Evolutionary conservation across 2,329 filamentous ascomycete species (phyloP), one percentile per base, ranked within the genome.

Genomic region (Trichoderma afroharzianum): DNA sequence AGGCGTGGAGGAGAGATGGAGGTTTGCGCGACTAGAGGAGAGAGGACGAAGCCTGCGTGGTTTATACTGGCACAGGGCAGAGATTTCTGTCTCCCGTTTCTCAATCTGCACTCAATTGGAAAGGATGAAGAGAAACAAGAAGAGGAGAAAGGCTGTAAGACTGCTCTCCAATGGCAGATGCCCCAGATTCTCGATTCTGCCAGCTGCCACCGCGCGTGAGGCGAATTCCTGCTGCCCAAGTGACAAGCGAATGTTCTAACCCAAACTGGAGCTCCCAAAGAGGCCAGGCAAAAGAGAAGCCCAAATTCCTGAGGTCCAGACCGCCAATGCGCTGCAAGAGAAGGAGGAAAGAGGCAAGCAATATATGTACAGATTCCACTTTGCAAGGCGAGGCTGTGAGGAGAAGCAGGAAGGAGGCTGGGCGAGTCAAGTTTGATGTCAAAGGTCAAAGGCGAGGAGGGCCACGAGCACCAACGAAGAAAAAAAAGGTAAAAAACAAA

Each of bases 241-340:
- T 64, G 26, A 50, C 26, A 63, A 70, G 67, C 67, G 67, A 70
- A 15, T 70, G 67, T 53, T 68, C 55, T 68, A 63, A 70, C 57
- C 57, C 67, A 70, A 70, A 70, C 11, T 21, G 57, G 39, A 24
- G 15, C 58, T n/a, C 21, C 55, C 21, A 6, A 30, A 28, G 43
- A 61, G 55, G n/a, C 9, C 28, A 50, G 55, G 55, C 55, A 26
- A 26, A 28, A 62, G 61, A 61, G 55, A 69, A 53, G 58, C 30
- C 67, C 36, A 39, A 70, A 55, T 70, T 63, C 39, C 30, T 24
- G 32, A 30, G 30, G 24, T 62, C 32, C 50, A 43, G 59, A 57
- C 61, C 47, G 47, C 67, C 58, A 63, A 70, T 55, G 43, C 57
- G 28, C 33, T 63, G 67, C 55, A 62, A 63, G 62, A 63, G 14